phyloP scores from a whole-genome alignment of 345 rosid genomes.

The Firmiana major region DNA sequence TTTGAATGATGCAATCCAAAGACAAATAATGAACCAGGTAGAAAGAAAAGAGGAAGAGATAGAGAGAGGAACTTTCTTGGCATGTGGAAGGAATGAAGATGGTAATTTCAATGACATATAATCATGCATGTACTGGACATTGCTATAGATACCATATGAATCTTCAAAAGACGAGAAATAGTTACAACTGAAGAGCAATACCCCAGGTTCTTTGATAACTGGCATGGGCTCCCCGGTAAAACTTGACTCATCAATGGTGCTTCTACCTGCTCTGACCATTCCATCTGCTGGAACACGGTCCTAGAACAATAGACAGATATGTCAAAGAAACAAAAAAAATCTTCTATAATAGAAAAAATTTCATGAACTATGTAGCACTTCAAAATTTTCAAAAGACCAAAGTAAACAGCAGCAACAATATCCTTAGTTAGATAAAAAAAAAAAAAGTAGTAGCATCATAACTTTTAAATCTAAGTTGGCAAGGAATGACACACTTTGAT shows the following conservation, averaged over 20 bases:
- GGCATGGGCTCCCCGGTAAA: constrained; percentile 98
- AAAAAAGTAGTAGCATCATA: background rate
- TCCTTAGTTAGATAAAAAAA: background rate
- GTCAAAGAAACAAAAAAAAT: constrained; percentile 8
- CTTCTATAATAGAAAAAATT: background rate
- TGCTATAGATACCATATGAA: background rate
- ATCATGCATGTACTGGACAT: background rate
- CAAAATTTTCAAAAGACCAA: background rate
- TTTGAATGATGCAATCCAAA: background rate
- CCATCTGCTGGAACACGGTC: constrained; percentile 97
- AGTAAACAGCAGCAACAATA: constrained; percentile 1
- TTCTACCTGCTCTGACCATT: constrained; percentile 87
- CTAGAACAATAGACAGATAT: constrained; percentile 35
- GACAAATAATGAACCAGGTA: background rate
- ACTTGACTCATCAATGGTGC: constrained; percentile 89
- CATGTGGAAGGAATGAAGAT: background rate
- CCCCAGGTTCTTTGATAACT: constrained; percentile 86
- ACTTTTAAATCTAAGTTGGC: background rate
- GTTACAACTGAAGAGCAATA: constrained; percentile 32
- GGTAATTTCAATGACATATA: background rate
- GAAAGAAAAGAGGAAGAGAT: background rate
- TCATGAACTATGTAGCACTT: background rate
- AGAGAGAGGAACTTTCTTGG: background rate
- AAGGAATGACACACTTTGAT: background rate
- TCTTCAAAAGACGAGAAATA: constrained; percentile 8